Base-by-base conservation (phyloP, 2,329 filamentous ascomycete species). In the Nemania sp. region DNA sequence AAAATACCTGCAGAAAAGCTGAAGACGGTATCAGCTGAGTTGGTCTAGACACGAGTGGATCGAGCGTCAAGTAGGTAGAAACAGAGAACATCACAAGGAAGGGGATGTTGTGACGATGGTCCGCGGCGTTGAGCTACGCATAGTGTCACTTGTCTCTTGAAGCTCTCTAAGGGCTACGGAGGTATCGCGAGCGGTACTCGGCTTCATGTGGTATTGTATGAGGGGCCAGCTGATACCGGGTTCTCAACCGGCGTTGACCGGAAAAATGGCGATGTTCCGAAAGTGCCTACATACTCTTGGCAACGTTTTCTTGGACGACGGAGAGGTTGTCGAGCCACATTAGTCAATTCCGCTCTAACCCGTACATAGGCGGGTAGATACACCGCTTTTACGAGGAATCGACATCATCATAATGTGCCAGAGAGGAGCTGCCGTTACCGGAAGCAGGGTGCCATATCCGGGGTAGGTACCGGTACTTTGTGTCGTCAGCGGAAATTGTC, bases 191-290 rank as follows among this genome's bases (percentile, higher is more conserved):
- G 25, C 9, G 17, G 35, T 35, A 21, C 21, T 49, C 37, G 15
- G 29, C 18, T 42, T 51, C 20, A 56, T 42, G 47, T 34, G 15
- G 40, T 39, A 52, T 34, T 42, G 12, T 12, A 42, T 11, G 48
- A 48, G 50, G 34, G 34, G 29, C 29, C 9, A 46, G 45, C 39
- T 43, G 25, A 32, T 20, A 49, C 50, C 46, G 18, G 46, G 59
- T 55, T 59, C 34, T 42, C 18, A 40, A 34, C 25, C 52, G 40
- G 60, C 56, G 56, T 59, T 59, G 56, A 62, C 52, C 51, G 60
- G 57, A 32, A 60, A 54, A 50, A 50, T 54, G 32, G 54, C 17
- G 11, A 34, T 42, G 48, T 29, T 37, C 45, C 49, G 58, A 37
- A 52, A 43, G 45, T 29, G 17, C 17, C 3, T 42, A 25, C n/a